Evolutionary conservation across 2,329 filamentous ascomycete genomes (phyloP), one percentile per base, ranked within the genome.

Genomic region (Colletotrichum orbiculare): DNA sequence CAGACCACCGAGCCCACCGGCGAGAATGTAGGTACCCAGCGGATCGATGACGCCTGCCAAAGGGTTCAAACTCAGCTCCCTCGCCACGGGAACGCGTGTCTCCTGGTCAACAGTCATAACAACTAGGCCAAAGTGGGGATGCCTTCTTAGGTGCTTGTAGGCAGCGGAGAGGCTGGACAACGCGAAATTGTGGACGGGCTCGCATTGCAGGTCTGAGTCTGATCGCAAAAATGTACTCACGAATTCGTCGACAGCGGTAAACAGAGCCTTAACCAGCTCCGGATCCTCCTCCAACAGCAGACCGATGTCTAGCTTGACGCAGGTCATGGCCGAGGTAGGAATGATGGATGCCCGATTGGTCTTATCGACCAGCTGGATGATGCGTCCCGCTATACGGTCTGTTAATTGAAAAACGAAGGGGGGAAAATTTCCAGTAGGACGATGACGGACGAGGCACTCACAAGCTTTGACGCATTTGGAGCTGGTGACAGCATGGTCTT

Each of bases 1-100:
- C 0, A 89, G 77, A 10, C 87, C 87, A 13, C 86, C 85, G 0
- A 87, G 78, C 1, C 86, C 85, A 13, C 87, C 87, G 4, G 81
- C 79, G 4, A 89, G 73, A 2, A 89, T 70, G 60, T 89, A 89
- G 1, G 84, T 83, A 0, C 74, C 78, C 7, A 78, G 72, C 5
- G 50, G 41, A 3, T 77, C 76, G 47, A 83, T 70, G 6, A 64
- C 69, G 4, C 78, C 73, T 1, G 62, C 46, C 6, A 80, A 71
- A 1, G 70, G 54, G 43, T 69, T 74, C 38, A 70, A 47, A 64
- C 1, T 43, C 42, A 39, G 69, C n/a, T 68, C 60, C 12, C 67
- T 61, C 8, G 69, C 60, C 6, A 75, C 72, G 0, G 67, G 64
- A 6, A 78, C 74, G 6, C 53, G 48, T 3, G 54, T 62, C 0